Base-by-base conservation (phyloP, 345 rosid genomes). In the Mercurialis annua region DNA sequence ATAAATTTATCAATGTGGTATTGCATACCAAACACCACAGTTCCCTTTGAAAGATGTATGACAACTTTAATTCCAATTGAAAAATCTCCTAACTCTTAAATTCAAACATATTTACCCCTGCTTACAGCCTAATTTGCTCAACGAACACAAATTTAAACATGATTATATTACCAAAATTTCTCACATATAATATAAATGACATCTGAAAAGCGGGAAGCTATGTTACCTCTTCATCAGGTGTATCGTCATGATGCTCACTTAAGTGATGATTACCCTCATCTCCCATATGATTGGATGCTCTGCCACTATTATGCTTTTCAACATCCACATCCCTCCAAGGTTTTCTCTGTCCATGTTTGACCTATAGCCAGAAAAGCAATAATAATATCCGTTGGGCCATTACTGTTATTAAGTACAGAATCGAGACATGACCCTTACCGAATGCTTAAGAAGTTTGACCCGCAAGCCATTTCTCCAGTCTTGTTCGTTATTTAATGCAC, bases 391-490 rank as follows among this genome's bases (percentile, higher is more conserved):
- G n/a, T n/a, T n/a, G n/a, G n/a, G n/a, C n/a, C 12, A n/a, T 48
- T 49, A 30, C 23, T 23, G n/a, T 30, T 12, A 34, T n/a, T 27
- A 2, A 58, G 62, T 51, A 10, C 9, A 47, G n/a, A 50, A 68
- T 30, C 57, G 36, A 44, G 40, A 62, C 29, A 50, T 5, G 10
- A 63, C 31, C 62, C 80, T 63, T 80, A 92, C 98, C 78, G 64
- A 62, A 75, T 72, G 81, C 64, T 81, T 89, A 42, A 87, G 90
- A 81, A 82, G 90, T 79, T 86, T 93, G 57, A 90, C 98, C 46
- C 80, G 85, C 82, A 93, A 66, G 55, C 98, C 98, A 77, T 87
- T 89, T 84, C 98, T 85, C 97, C 98, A 93, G 73, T 93, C 96
- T 30, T 75, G 86, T 68, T 82, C 91, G 77, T 90, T 73, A 70